Base-by-base conservation (phyloP, 306 rosid genomes). In the Casuarina cunninghamiana region DNA sequence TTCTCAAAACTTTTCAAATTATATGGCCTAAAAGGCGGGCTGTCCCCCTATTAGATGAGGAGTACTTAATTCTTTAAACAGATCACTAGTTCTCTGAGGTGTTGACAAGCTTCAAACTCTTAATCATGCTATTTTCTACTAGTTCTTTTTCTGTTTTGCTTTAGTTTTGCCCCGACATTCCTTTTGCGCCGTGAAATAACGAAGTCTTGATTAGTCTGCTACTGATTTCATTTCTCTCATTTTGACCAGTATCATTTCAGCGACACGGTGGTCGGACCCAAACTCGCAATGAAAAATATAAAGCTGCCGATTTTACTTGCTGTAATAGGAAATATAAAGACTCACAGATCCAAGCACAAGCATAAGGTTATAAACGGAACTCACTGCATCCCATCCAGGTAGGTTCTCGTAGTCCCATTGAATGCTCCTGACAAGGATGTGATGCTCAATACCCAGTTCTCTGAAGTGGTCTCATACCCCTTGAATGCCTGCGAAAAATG, bases 391-490 rank as follows among this genome's bases (percentile, higher is more conserved):
- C 99, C 99, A 81, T 96, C 99, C 17, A 87, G 62, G 87, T 96
- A 96, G 78, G 98, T 72, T 82, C 99, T 93, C 21, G 99, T 96
- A 17, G 98, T 96, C 77, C 99, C 99, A 85, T 96, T 96, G 84
- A 96, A 96, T 17, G 97, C 98, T 73, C 99, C 99, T 0, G 99
- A 96, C 76, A 96, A 86, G 69, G 98, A 84, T 0, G 99, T 86
- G 76, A 96, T 54, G 82, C 99, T 93, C 70, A 87, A 57, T 5
- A 96, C 93, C 99, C 98, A 96, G 42, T 96, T 91, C 78, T 89
- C 98, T 1, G 93, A 82, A 35, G 90, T 91, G 84, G 85, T 60
- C 83, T 94, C 96, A 62, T 85, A 69, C n/a, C 97, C 98, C 81
- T 83, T 78, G 77, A 96, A 96, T 71, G 89, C 91, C 99, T 95